A percentile compares a stretch with the other conserved stretches of the same genome.
Evolutionary conservation across 2,329 filamentous ascomycete genomes (phyloP).

Genomic region (Coniochaeta ligniaria): DNA sequence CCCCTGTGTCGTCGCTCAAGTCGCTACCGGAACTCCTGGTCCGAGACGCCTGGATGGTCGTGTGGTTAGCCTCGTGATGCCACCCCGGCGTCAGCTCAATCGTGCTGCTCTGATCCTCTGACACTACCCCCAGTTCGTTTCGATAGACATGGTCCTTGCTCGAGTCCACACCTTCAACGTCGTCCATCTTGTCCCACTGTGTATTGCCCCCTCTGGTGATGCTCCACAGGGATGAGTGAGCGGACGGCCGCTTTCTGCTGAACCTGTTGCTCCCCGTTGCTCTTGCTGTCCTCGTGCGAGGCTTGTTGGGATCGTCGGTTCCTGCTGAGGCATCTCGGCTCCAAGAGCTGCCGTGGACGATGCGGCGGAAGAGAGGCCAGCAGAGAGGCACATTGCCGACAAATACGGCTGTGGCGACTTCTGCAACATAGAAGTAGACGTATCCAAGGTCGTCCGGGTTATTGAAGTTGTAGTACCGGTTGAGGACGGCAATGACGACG

Average conservation of each 20-base stretch:
- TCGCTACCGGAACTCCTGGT: neutral
- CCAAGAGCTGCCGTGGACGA: conserved; percentile 20
- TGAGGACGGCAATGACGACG: conserved; percentile 45
- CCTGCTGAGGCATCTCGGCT: neutral
- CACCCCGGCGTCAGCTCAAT: conserved; percentile 18
- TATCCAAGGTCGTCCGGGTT: conserved; percentile 48
- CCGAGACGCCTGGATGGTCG: neutral
- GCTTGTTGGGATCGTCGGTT: neutral
- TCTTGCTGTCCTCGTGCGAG: neutral
- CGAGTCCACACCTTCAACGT: conserved; percentile 4
- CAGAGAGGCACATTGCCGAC: conserved; percentile 55
- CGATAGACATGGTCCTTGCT: conserved; percentile 1
- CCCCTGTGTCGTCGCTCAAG: neutral
- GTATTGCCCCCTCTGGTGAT: conserved; percentile 12
- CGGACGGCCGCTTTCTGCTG: conserved; percentile 6
- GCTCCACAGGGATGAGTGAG: conserved; percentile 7
- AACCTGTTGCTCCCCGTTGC: neutral
- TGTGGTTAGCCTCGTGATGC: conserved; percentile 7
- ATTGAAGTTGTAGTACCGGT: conserved; percentile 55
- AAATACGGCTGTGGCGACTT: conserved; percentile 51
- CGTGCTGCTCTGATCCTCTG: conserved; percentile 16
- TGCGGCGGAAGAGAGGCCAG: conserved; percentile 46
- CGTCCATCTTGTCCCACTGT: conserved; percentile 22
- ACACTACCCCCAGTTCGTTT: conserved; percentile 1
- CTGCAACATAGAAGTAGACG: conserved; percentile 54